Evolutionary conservation across 106 monocot species (phyloP).

Genomic region (Allium cepa): DNA sequence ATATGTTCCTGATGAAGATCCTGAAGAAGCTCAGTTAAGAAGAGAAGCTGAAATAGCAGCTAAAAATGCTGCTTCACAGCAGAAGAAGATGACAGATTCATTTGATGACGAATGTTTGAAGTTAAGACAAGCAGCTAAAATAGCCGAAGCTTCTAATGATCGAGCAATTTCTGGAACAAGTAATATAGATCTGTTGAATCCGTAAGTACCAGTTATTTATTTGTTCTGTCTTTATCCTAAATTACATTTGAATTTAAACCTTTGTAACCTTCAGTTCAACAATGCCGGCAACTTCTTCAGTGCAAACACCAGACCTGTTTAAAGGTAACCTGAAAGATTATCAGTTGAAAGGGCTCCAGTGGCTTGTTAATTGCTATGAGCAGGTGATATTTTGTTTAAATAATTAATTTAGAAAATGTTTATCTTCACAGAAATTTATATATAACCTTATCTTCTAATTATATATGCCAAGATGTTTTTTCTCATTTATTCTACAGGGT

Average conservation of each 20-base stretch:
- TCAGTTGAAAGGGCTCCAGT: slow-evolving; percentile 95
- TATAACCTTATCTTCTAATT: too few species aligned
- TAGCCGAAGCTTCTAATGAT: slow-evolving; percentile 34
- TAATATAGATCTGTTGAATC: slow-evolving; percentile 76
- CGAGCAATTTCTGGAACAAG: slow-evolving; percentile 37
- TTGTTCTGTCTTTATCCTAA: not conserved
- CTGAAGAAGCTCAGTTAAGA: slow-evolving; percentile 70
- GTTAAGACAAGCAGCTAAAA: slow-evolving; percentile 58
- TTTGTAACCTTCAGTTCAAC: slow-evolving; percentile 60
- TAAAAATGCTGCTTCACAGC: slow-evolving; percentile 76
- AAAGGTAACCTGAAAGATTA: slow-evolving; percentile 90
- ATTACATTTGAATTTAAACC: too few species aligned
- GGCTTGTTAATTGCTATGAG: slow-evolving; percentile 99
- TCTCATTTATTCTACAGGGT: slow-evolving; percentile 39
- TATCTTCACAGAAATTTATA: too few species aligned
- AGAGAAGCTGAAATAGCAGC: slow-evolving; percentile 82
- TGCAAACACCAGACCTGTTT: slow-evolving; percentile 84
- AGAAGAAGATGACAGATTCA: slow-evolving; percentile 79
- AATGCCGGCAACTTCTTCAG: slow-evolving; percentile 89
- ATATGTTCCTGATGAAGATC: slow-evolving; percentile 55
- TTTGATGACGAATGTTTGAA: slow-evolving; percentile 79
- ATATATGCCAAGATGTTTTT: too few species aligned
- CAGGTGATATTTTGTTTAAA: slow-evolving; percentile 37
- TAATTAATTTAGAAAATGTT: too few species aligned
- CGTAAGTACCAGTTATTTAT: slow-evolving; percentile 45